Evolutionary conservation across 495 filamentous ascomycete species (phyloP).

Genomic region (Aspergillus coremiiformis): DNA sequence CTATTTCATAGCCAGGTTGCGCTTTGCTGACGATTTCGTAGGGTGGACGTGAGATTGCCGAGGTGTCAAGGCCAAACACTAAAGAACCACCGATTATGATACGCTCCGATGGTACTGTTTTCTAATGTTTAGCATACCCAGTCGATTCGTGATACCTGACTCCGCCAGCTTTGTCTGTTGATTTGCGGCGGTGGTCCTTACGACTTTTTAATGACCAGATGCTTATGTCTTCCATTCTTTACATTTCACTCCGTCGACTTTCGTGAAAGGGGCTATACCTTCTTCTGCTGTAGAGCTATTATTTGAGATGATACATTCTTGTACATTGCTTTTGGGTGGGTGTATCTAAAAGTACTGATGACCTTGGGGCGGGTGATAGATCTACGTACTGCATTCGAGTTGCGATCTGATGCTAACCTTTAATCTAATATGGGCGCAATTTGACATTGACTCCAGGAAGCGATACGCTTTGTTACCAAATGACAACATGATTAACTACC

Average conservation of each 20-base stretch:
- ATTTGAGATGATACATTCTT: not conserved
- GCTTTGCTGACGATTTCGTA: conserved; percentile 25
- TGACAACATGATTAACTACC: not conserved
- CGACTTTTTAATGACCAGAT: conserved; percentile 35
- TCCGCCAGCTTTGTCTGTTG: conserved; percentile 15
- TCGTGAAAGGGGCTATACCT: not conserved
- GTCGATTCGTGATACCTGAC: conserved; percentile 29
- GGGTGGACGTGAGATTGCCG: conserved; percentile 94
- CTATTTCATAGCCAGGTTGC: not conserved
- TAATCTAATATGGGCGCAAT: not conserved
- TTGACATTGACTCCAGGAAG: not conserved
- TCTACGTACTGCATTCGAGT: not conserved
- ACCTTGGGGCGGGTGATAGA: not conserved
- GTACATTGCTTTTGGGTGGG: conserved; percentile 13
- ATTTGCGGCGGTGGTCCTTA: conserved; percentile 25
- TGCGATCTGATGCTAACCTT: not conserved
- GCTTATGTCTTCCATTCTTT: conserved; percentile 16
- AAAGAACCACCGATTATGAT: conserved; percentile 97
- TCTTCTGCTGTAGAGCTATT: not conserved
- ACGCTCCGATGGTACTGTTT: conserved; percentile 91
- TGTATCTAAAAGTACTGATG: conserved; percentile 1
- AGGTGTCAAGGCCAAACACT: conserved; percentile 91
- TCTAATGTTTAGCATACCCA: conserved; percentile 47
- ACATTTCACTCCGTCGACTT: not conserved
- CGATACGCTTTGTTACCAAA: not conserved